Percentiles rank a stretch among this genome's conserved stretches.
phyloP scores from a whole-genome alignment of 495 filamentous ascomycete species.

The Lasiosphaeria miniovina region DNA sequence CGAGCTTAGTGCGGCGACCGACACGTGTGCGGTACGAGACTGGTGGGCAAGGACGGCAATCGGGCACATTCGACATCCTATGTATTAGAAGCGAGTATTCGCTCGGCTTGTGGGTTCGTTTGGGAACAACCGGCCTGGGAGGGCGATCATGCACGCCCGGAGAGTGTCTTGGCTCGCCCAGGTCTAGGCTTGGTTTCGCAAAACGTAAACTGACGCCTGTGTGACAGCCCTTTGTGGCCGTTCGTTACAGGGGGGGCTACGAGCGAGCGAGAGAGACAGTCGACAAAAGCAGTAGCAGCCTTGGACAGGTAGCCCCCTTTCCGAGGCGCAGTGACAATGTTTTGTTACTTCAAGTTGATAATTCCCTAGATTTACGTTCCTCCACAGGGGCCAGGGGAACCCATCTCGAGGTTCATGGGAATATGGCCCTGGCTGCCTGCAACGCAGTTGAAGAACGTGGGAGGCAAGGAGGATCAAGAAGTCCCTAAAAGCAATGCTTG shows the following conservation, averaged over 20 bases:
- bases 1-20: no score
- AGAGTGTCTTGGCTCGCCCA: constrained; percentile 21
- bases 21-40: neutral
- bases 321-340: no score
- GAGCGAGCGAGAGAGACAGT: neutral
- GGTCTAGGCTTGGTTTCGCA: constrained; percentile 24
- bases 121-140: constrained; percentile 22
- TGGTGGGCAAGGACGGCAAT: neutral
- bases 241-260: constrained; percentile 3
- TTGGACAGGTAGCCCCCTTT: no score
- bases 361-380: no score
- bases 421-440: no score
- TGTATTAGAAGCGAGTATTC: neutral
- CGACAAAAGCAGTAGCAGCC: neutral
- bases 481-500: no score
- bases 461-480: no score
- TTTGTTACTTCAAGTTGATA: no score
- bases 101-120: constrained; percentile 19
- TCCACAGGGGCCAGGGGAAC: no score
- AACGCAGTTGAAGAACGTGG: no score
- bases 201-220: constrained; percentile 27
- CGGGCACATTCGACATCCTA: neutral
- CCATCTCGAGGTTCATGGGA: no score
- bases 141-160: constrained; percentile 34
- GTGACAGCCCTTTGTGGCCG: constrained; percentile 12